Conservation (phyloP, 352 stramenopile genomes). For the Phytophthora pisi region DNA sequence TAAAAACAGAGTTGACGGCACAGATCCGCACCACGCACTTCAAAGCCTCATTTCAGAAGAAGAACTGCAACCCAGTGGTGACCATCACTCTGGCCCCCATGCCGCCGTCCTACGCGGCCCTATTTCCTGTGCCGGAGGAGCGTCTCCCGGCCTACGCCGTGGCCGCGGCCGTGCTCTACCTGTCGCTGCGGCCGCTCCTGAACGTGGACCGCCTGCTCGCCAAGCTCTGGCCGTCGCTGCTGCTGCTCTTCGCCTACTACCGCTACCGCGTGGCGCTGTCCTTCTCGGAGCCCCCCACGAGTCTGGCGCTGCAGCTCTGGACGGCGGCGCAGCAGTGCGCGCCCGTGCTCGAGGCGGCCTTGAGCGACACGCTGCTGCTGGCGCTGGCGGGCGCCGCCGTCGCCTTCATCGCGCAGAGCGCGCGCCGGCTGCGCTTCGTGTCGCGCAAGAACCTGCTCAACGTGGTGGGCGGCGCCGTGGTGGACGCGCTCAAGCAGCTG, state of each 20-base stretch:
- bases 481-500: conserved; percentile 61
- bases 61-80: neutral
- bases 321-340: conserved; percentile 18
- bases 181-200: conserved; percentile 65
- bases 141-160: conserved; percentile 39
- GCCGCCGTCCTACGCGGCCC: conserved; percentile 23
- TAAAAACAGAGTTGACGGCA: conserved; percentile 1
- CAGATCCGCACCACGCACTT: no score
- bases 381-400: conserved; percentile 35
- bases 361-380: conserved; percentile 43
- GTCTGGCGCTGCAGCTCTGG: conserved; percentile 47
- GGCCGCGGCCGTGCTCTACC: conserved; percentile 54
- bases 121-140: conserved; percentile 38
- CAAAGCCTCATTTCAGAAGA: conserved; percentile 6
- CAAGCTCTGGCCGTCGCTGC: conserved; percentile 60
- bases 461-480: conserved; percentile 53
- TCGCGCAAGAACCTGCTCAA: conserved; percentile 82
- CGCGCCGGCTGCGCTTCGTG: conserved; percentile 74
- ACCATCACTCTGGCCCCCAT: conserved; percentile 15
- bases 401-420: conserved; percentile 31
- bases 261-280: conserved; percentile 41
- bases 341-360: conserved; percentile 44
- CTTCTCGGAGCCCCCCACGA: conserved; percentile 18
- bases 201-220: conserved; percentile 72
- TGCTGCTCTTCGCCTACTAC: conserved; percentile 58